These are phyloP conservation scores for Atkinsonella texensis DNA, from an alignment of 2,329 filamentous ascomycete genomes.

Conservation along the genomic window DNA sequence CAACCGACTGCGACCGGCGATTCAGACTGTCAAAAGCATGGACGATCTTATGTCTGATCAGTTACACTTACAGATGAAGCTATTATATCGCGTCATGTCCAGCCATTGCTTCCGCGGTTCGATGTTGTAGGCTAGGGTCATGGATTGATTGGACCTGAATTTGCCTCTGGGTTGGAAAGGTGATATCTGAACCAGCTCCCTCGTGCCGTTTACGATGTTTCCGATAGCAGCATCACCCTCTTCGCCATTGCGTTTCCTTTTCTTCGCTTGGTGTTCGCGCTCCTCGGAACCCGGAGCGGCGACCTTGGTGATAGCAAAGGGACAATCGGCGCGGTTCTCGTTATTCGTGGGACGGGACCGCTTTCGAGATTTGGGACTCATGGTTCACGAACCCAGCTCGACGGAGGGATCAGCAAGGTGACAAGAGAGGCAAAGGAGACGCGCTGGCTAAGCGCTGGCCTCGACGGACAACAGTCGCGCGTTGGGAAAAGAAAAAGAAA, in stretches of 20 bases:
- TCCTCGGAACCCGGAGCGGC: slow-evolving; percentile 18
- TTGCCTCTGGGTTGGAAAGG: slow-evolving; percentile 42
- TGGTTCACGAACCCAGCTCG: slow-evolving; percentile 5
- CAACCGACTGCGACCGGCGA: not conserved
- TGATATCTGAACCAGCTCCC: slow-evolving; percentile 37
- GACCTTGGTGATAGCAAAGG: slow-evolving; percentile 31
- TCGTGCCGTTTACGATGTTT: slow-evolving; percentile 25
- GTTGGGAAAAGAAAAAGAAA: not conserved
- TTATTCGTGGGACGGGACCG: slow-evolving; percentile 36
- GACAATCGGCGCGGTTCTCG: slow-evolving; percentile 44
- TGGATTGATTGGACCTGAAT: slow-evolving; percentile 40
- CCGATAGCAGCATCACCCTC: slow-evolving; percentile 20
- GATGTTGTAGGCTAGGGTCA: slow-evolving; percentile 44
- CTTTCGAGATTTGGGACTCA: slow-evolving; percentile 31
- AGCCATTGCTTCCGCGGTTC: slow-evolving; percentile 41
- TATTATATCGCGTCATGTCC: slow-evolving; percentile 49
- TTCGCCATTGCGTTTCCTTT: slow-evolving; percentile 33
- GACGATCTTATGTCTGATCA: not conserved
- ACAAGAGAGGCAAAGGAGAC: not conserved
- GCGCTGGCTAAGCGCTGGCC: slow-evolving; percentile 4
- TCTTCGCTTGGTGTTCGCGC: slow-evolving; percentile 32
- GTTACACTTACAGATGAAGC: slow-evolving; percentile 42
- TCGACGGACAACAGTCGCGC: not conserved
- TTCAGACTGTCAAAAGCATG: not conserved
- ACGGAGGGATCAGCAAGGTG: slow-evolving; percentile 3